Conservation (phyloP, 768 basidiomycete species). For the Macrocybe gigantea region DNA sequence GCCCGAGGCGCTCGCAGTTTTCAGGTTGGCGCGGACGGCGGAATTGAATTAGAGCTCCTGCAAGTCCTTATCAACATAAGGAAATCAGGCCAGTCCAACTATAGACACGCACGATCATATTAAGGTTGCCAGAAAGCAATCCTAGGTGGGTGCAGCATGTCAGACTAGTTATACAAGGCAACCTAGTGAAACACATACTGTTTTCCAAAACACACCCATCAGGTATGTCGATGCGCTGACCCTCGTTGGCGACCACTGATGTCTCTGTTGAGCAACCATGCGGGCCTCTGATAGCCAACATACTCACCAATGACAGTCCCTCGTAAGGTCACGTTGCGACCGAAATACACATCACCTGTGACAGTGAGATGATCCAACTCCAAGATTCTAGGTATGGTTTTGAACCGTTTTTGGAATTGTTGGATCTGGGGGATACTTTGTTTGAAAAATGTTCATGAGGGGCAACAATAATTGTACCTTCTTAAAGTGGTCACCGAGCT, state of each 20-base stretch:
- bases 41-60: slow-evolving; percentile 24
- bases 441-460: not conserved
- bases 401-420: slow-evolving; percentile 93
- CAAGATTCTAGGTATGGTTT: slow-evolving; percentile 85
- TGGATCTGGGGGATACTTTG: slow-evolving; percentile 44
- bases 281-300: not conserved
- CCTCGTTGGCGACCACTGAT: slow-evolving; percentile 72
- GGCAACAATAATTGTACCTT: slow-evolving; percentile 45
- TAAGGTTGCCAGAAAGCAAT: slow-evolving; percentile 79
- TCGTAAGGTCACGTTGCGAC: slow-evolving; percentile 77
- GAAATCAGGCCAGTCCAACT: not conserved
- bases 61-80: not conserved
- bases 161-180: not conserved
- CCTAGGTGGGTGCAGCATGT: slow-evolving; percentile 26
- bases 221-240: slow-evolving; percentile 76
- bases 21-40: no score
- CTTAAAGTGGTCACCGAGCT: slow-evolving; percentile 96
- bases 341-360: slow-evolving; percentile 87
- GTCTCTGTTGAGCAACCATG: not conserved
- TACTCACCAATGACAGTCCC: slow-evolving; percentile 78
- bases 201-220: slow-evolving; percentile 79
- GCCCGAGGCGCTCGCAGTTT: no score
- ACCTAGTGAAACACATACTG: slow-evolving; percentile 26
- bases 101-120: slow-evolving; percentile 55
- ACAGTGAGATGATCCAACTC: slow-evolving; percentile 95